phyloP scores from a whole-genome alignment of 495 filamentous ascomycete species.

The Penicillium canariense region DNA sequence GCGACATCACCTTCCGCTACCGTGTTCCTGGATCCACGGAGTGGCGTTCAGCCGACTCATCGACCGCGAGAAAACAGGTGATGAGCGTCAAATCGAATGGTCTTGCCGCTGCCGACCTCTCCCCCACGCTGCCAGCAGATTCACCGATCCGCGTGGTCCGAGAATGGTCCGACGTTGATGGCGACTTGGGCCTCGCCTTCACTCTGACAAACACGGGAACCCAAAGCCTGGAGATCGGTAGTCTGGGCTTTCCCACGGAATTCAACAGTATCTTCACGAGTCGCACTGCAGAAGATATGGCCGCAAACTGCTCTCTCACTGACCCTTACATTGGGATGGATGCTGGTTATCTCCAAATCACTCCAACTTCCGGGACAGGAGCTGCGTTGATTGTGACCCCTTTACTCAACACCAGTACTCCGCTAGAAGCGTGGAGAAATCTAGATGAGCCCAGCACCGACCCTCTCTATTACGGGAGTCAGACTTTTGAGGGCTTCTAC shows the following conservation, averaged over 20 bases:
- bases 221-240: slow-evolving; percentile 44
- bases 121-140: slow-evolving; percentile 25
- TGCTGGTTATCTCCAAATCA: slow-evolving; percentile 49
- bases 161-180: slow-evolving; percentile 39
- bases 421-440: slow-evolving; percentile 50
- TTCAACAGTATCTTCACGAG: slow-evolving; percentile 58
- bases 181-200: slow-evolving; percentile 47
- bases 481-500: slow-evolving; percentile 53
- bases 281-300: slow-evolving; percentile 38
- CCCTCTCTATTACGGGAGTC: slow-evolving; percentile 42
- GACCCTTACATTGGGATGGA: slow-evolving; percentile 54
- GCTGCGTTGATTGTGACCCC: slow-evolving; percentile 48
- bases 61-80: slow-evolving; percentile 31
- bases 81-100: slow-evolving; percentile 16
- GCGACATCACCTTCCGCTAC: slow-evolving; percentile 51
- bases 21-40: slow-evolving; percentile 24
- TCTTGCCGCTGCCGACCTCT: slow-evolving; percentile 33
- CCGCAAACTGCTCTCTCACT: slow-evolving; percentile 39
- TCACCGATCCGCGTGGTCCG: slow-evolving; percentile 39
- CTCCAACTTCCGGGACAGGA: slow-evolving; percentile 42
- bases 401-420: slow-evolving; percentile 34
- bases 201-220: slow-evolving; percentile 42
- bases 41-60: slow-evolving; percentile 40
- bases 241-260: slow-evolving; percentile 51
- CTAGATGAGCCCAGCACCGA: slow-evolving; percentile 28